Evolutionary conservation across 2,329 filamentous ascomycete species (phyloP).

Genomic region (Sporothrix inflata): DNA sequence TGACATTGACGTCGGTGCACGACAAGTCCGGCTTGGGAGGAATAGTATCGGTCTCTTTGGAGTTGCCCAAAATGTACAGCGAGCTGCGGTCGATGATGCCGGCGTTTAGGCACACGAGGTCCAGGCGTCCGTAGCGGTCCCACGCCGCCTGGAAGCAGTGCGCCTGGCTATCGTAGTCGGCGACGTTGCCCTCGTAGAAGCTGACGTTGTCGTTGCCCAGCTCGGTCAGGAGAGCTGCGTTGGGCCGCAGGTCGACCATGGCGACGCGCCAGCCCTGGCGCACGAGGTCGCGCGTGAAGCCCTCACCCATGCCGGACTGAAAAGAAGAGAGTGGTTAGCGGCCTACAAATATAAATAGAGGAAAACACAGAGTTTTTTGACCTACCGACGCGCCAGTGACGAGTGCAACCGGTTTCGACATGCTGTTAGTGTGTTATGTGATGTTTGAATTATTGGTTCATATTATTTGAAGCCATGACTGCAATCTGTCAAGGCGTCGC

Average conservation of each 20-base stretch:
- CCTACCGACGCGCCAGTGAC: background rate
- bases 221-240: background rate
- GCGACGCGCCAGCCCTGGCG: background rate
- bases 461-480: no score
- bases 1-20: slow-evolving; percentile 8
- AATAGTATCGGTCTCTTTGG: background rate
- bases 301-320: slow-evolving; percentile 6
- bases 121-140: background rate
- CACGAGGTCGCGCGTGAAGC: background rate
- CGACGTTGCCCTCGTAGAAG: background rate
- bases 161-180: slow-evolving; percentile 5
- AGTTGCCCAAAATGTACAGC: background rate
- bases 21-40: background rate
- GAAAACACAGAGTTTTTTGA: no score
- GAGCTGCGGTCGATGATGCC: slow-evolving; percentile 3
- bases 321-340: no score
- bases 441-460: no score
- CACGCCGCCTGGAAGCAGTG: slow-evolving; percentile 4
- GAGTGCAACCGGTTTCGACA: background rate
- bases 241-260: background rate
- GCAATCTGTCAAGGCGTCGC: no score
- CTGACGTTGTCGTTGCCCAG: background rate
- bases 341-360: no score
- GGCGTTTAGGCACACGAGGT: background rate
- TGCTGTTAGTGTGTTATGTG: no score